Evolutionary conservation across 495 filamentous ascomycete species (phyloP).

Genomic region (Haplographium delicatum): DNA sequence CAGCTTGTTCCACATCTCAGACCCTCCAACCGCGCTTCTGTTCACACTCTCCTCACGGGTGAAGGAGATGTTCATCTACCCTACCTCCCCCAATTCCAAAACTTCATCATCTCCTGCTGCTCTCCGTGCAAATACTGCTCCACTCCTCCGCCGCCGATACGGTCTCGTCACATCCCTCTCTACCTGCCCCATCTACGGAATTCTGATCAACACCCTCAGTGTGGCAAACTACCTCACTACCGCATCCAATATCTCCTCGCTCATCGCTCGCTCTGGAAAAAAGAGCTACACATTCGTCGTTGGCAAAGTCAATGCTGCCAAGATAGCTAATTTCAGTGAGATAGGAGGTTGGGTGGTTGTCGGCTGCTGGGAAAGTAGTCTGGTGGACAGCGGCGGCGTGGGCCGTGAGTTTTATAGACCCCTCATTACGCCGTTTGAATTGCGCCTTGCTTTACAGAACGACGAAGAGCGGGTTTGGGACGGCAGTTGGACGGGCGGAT

Average conservation of each 20-base stretch:
- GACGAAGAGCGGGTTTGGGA: slow-evolving; percentile 72
- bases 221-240: slow-evolving; percentile 85
- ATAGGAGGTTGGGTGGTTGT: slow-evolving; percentile 95
- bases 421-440: slow-evolving; percentile 88
- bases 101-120: slow-evolving; percentile 36
- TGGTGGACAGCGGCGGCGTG: slow-evolving; percentile 60
- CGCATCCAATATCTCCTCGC: slow-evolving; percentile 60
- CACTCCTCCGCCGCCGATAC: slow-evolving; percentile 76
- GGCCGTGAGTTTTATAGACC: slow-evolving; percentile 74
- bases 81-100: slow-evolving; percentile 41
- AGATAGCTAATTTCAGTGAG: slow-evolving; percentile 93
- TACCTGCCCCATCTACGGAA: slow-evolving; percentile 81
- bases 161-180: slow-evolving; percentile 75
- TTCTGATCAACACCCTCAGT: slow-evolving; percentile 90
- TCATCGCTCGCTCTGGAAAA: slow-evolving; percentile 73
- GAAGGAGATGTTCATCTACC: slow-evolving; percentile 69
- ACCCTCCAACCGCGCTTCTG: slow-evolving; percentile 77
- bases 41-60: slow-evolving; percentile 84
- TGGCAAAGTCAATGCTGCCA: slow-evolving; percentile 91
- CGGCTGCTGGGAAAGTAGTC: slow-evolving; percentile 94
- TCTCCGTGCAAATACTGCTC: slow-evolving; percentile 28
- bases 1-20: slow-evolving; percentile 84
- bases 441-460: slow-evolving; percentile 63
- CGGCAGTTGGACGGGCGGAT: slow-evolving; percentile 71
- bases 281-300: slow-evolving; percentile 96